phyloP scores from a whole-genome alignment of 495 filamentous ascomycete species.

The Penicillium turbatum region DNA sequence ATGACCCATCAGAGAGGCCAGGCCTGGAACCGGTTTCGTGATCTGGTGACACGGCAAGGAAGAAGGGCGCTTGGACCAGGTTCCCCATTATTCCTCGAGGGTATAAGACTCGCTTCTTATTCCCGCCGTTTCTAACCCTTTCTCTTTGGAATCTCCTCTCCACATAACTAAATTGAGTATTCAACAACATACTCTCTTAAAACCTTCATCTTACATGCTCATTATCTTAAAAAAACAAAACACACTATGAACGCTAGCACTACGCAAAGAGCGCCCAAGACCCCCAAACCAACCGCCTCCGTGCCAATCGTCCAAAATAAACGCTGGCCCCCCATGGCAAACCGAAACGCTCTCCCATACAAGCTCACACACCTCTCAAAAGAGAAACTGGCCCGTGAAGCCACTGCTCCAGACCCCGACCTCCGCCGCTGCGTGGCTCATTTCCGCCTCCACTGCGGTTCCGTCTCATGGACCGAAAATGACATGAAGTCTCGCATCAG shows the following conservation, averaged over 20 bases:
- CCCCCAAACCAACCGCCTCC: constrained; percentile 18
- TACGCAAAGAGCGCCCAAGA: constrained; percentile 11
- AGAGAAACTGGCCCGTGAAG: constrained; percentile 41
- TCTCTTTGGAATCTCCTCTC: constrained; percentile 1
- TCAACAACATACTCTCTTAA: not conserved
- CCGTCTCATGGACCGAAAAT: constrained; percentile 40
- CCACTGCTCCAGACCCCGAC: constrained; percentile 39
- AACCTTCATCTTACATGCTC: not conserved
- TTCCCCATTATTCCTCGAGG: constrained; percentile 15
- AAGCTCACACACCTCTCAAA: constrained; percentile 41
- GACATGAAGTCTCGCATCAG: constrained; percentile 43
- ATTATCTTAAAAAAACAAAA: not conserved
- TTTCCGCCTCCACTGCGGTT: constrained; percentile 39
- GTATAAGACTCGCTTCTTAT: constrained; percentile 15
- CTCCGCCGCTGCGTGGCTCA: constrained; percentile 43
- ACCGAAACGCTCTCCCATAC: constrained; percentile 40
- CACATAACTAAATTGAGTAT: no score
- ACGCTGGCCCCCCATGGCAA: constrained; percentile 42
- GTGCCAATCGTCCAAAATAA: constrained; percentile 28
- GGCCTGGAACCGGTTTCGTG: constrained; percentile 23
- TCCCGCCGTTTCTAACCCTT: not conserved
- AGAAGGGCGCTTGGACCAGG: constrained; percentile 15
- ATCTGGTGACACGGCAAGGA: constrained; percentile 18
- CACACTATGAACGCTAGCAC: constrained; percentile 18
- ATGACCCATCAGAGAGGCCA: constrained; percentile 3